phyloP scores from a whole-genome alignment of 179 eudicot species.

The Sideroxylon spinosum region DNA sequence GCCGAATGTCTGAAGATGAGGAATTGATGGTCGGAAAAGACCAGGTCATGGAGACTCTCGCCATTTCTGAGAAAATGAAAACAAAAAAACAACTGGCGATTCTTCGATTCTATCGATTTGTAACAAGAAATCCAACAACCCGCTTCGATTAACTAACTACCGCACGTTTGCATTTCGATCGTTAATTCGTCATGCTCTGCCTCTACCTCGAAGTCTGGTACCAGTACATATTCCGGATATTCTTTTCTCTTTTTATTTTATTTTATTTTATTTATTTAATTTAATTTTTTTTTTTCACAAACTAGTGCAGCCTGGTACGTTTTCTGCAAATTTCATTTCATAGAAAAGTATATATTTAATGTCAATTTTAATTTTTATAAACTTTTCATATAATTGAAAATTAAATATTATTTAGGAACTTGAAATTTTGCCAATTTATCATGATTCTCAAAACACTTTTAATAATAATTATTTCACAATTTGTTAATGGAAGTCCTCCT shows the following conservation, averaged over 20 bases:
- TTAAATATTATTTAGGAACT: no score
- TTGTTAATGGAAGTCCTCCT: no score
- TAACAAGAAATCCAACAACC: neutral
- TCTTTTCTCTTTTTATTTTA: neutral
- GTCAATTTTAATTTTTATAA: no score
- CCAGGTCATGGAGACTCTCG: constrained; percentile 37
- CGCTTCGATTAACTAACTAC: neutral
- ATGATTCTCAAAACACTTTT: no score
- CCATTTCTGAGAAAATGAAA: constrained; percentile 32
- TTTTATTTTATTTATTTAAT: neutral
- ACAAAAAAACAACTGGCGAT: no score
- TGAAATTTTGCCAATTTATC: no score
- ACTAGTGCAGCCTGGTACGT: no score
- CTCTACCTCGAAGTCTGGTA: neutral
- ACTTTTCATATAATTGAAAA: no score
- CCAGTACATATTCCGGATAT: constrained; percentile 18
- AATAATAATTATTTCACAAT: no score
- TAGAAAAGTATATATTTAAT: no score
- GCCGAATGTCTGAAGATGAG: constrained; percentile 28
- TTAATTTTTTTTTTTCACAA: neutral
- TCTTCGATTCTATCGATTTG: neutral
- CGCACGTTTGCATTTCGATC: no score
- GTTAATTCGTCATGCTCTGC: neutral
- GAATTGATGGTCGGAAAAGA: constrained; percentile 33
- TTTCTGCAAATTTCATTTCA: no score